phyloP scores from a whole-genome alignment of 495 filamentous ascomycete species.

The Hypoxylon fuscum region DNA sequence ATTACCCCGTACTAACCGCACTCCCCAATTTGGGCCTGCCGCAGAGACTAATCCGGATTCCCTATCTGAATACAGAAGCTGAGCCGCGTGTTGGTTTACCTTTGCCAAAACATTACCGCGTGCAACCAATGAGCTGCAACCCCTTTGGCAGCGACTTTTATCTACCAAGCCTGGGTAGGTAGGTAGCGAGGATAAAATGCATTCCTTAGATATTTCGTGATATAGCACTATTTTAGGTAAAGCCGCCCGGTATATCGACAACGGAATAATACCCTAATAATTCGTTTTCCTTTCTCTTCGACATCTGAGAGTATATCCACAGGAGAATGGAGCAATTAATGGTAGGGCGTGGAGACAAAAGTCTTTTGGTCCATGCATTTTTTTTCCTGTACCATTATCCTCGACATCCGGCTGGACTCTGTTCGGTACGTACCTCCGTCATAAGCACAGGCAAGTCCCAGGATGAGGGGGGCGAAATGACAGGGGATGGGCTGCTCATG shows the following conservation, averaged over 20 bases:
- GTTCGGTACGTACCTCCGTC: constrained; percentile 18
- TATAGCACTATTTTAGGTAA: constrained; percentile 13
- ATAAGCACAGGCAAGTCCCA: constrained; percentile 10
- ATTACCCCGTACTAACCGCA: constrained; percentile 16
- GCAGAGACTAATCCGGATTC: constrained; percentile 30
- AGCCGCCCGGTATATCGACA: constrained; percentile 7
- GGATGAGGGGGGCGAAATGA: constrained; percentile 21
- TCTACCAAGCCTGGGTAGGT: not conserved
- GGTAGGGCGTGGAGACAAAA: constrained; percentile 22
- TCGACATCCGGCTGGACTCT: constrained; percentile 30
- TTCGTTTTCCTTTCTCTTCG: constrained; percentile 10
- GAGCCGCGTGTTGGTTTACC: constrained; percentile 21
- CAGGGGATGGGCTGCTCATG: constrained; percentile 22
- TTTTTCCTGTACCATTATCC: too few species aligned
- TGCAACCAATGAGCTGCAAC: not conserved
- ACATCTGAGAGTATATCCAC: constrained; percentile 17
- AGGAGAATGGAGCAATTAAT: constrained; percentile 29
- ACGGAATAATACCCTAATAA: too few species aligned
- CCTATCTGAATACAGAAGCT: constrained; percentile 24
- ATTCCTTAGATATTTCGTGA: constrained; percentile 11
- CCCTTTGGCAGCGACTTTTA: not conserved
- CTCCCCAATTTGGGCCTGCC: constrained; percentile 31
- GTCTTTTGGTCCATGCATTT: constrained; percentile 28
- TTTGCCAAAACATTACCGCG: constrained; percentile 8
- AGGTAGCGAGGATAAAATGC: not conserved